Base-by-base conservation (phyloP, 768 basidiomycete species). In the Termitomyces sp. region DNA sequence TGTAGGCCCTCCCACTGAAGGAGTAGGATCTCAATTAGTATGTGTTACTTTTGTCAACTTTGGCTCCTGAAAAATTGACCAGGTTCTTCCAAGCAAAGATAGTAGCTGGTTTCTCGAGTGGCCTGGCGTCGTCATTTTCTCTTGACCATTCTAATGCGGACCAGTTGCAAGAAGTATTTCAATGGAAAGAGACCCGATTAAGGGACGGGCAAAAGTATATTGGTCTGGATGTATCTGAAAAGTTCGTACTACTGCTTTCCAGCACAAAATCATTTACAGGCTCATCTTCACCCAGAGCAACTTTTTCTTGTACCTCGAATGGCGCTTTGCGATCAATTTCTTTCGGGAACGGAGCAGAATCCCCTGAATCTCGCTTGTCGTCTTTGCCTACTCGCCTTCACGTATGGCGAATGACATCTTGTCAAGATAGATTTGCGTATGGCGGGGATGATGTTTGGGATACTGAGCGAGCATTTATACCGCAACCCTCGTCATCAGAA, bases 401-500 rank as follows among this genome's bases (percentile, higher is more conserved):
- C 47, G 83, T 81, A 54, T 91, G 90, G 87, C 77, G 78, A 33
- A 65, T 90, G 24, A 81, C 84, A 1, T 66, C 73, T 18, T 73
- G 80, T 58, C 72, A 72, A 3, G 67, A 76, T 36, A 79, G 79
- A 0, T 93, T 94, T 72, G 80, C 85, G 2, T 94, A 92, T 60
- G 92, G 87, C 13, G 92, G 92, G 2, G 85, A 93, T 61, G 92
- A 94, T 70, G 90, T 93, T 3, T 94, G 92, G 92, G 75, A 88
- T 65, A 79, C 81, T 7, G 87, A 92, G 64, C 62, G 64, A 63
- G 77, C 70, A 66, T 90, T 71, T 76, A 81, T 68, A 59, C 67
- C 48, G 32, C 70, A 51, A 59, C 28, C 68, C 9, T 57, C 62
- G 14, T 58, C 69, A 3, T 50, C 63, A 13, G 59, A 66, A 46